A percentile compares a stretch with the other conserved stretches of the same genome.
Conservation (phyloP, 306 rosid species). For the Vigna unguiculata region DNA sequence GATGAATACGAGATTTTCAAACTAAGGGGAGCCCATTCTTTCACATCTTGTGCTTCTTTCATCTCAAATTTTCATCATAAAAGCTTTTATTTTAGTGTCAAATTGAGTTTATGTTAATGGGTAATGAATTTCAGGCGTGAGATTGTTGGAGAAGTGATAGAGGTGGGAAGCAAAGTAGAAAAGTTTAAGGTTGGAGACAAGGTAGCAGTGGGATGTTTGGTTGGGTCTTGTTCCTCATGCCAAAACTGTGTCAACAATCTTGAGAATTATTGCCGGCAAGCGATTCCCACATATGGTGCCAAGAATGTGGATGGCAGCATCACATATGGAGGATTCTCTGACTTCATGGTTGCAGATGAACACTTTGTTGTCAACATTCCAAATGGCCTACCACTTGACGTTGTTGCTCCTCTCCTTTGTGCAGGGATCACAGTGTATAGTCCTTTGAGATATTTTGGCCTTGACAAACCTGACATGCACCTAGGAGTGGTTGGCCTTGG, state of each 20-base stretch:
- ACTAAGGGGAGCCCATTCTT: too few relatives aligned
- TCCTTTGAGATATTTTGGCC: conserved; percentile 50
- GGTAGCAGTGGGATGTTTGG: too few relatives aligned
- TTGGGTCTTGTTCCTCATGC: conserved; percentile 49
- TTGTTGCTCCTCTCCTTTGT: background rate
- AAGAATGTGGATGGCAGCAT: conserved; percentile 43
- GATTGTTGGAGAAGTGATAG: conserved; percentile 54
- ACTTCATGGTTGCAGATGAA: background rate
- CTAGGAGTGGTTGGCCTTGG: conserved; percentile 6
- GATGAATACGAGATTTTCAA: too few relatives aligned
- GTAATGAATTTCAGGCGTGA: conserved; percentile 46
- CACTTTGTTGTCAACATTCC: conserved; percentile 36
- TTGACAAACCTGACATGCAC: conserved; percentile 50
- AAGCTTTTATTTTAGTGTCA: background rate
- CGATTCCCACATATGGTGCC: conserved; percentile 29
- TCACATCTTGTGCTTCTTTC: too few relatives aligned
- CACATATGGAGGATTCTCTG: conserved; percentile 6
- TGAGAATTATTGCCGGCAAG: conserved; percentile 52
- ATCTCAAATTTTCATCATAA: too few relatives aligned
- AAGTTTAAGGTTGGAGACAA: conserved; percentile 41
- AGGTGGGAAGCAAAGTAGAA: conserved; percentile 51
- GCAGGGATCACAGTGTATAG: conserved; percentile 54
- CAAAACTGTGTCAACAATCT: conserved; percentile 41
- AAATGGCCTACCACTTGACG: conserved; percentile 40
- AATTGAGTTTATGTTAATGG: background rate